Percentiles rank a stretch among this genome's conserved stretches.
phyloP scores from a whole-genome alignment of 192 early-diverging fungal genomes.

The Coemansia sp. region DNA sequence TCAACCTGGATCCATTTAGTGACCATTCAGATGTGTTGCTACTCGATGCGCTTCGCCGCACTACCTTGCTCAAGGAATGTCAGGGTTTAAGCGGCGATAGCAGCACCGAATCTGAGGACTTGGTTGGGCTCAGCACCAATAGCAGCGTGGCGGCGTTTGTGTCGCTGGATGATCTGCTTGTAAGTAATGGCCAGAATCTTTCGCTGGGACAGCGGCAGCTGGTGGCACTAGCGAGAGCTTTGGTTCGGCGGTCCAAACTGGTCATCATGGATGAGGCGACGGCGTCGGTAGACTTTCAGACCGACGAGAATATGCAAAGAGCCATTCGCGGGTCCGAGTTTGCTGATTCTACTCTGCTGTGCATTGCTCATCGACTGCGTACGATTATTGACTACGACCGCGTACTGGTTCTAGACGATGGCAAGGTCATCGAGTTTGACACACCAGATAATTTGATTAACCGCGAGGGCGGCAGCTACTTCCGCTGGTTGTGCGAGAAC shows the following conservation, averaged over 20 bases:
- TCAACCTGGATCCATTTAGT: slow-evolving; percentile 85
- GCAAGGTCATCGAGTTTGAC: slow-evolving; percentile 80
- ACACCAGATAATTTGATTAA: slow-evolving; percentile 53
- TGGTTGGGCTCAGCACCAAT: not conserved
- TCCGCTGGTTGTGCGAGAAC: slow-evolving; percentile 75
- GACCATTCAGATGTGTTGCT: slow-evolving; percentile 59
- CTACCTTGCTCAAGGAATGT: slow-evolving; percentile 18
- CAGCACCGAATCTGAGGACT: not conserved
- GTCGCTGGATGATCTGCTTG: slow-evolving; percentile 72
- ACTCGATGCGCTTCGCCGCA: slow-evolving; percentile 21
- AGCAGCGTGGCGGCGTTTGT: slow-evolving; percentile 34
- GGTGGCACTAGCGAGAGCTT: slow-evolving; percentile 72
- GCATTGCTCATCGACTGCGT: slow-evolving; percentile 86
- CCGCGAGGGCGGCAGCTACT: slow-evolving; percentile 52
- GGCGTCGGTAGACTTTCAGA: slow-evolving; percentile 80
- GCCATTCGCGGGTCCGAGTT: slow-evolving; percentile 79
- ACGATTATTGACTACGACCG: slow-evolving; percentile 86
- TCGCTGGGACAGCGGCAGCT: slow-evolving; percentile 77
- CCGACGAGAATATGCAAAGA: slow-evolving; percentile 80
- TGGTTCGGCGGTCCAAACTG: slow-evolving; percentile 65
- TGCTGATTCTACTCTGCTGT: slow-evolving; percentile 69
- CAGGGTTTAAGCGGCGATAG: not conserved
- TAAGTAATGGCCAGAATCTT: slow-evolving; percentile 77
- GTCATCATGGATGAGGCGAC: slow-evolving; percentile 89
- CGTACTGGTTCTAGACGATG: slow-evolving; percentile 78